Evolutionary conservation across 2,329 filamentous ascomycete species (phyloP).

Genomic region (Achaetomium macrosporum): DNA sequence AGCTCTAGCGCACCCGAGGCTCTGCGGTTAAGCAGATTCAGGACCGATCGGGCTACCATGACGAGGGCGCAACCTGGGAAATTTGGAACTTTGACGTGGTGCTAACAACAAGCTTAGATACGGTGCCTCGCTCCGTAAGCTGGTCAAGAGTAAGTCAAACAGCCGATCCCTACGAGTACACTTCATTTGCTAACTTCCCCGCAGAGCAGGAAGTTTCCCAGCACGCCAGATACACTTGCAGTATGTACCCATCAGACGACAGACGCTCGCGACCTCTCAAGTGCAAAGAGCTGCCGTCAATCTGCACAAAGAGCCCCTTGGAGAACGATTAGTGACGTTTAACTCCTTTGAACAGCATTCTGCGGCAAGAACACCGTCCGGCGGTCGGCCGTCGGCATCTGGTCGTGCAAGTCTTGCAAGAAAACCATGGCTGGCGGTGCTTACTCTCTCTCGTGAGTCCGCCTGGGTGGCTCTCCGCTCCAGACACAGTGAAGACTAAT

Average conservation of each 20-base stretch:
- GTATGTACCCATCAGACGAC: slow-evolving; percentile 15
- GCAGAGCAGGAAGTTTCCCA: slow-evolving; percentile 93
- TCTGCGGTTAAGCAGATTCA: background rate
- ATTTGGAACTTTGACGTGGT: background rate
- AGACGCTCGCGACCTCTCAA: background rate
- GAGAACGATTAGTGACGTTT: slow-evolving; percentile 9
- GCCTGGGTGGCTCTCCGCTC: background rate
- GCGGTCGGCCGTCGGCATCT: slow-evolving; percentile 76
- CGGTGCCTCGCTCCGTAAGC: slow-evolving; percentile 98
- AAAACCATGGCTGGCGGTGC: slow-evolving; percentile 92
- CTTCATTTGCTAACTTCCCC: slow-evolving; percentile 6
- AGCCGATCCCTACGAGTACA: background rate
- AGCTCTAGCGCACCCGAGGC: too few species aligned
- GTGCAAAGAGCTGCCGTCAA: background rate
- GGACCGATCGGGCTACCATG: slow-evolving; percentile 3
- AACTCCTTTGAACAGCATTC: slow-evolving; percentile 58
- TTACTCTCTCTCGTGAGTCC: slow-evolving; percentile 93
- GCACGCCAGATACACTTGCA: slow-evolving; percentile 92
- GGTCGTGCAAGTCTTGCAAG: slow-evolving; percentile 88
- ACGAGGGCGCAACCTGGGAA: slow-evolving; percentile 1
- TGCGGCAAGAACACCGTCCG: slow-evolving; percentile 93
- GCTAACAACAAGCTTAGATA: slow-evolving; percentile 54
- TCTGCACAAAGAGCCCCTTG: background rate
- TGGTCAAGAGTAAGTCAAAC: slow-evolving; percentile 65
- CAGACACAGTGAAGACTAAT: slow-evolving; percentile 5